A percentile compares a stretch with the other conserved stretches of the same genome.
phyloP scores from a whole-genome alignment of 2,329 filamentous ascomycete species.

The Ophiostoma quercus region DNA sequence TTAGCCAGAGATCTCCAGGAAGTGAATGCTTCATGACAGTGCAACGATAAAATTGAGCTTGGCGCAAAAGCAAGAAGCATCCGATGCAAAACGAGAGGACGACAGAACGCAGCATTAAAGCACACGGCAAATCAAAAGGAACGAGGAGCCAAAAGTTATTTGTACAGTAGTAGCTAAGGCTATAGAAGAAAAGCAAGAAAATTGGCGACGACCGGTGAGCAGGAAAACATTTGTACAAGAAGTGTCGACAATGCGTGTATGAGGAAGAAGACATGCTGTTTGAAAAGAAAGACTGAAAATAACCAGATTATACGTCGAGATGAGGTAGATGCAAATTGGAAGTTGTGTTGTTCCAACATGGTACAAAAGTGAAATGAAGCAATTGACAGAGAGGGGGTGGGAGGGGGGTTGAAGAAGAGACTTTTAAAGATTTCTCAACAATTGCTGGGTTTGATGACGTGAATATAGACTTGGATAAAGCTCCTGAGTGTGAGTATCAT shows the following conservation, averaged over 20 bases:
- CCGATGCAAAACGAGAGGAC: not conserved
- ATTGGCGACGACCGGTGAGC: not conserved
- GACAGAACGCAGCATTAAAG: not conserved
- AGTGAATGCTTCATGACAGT: not conserved
- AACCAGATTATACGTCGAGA: too few relatives aligned
- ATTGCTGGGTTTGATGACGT: not conserved
- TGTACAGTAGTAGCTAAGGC: not conserved
- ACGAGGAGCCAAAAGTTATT: not conserved
- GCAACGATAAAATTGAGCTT: not conserved
- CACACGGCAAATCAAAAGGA: not conserved
- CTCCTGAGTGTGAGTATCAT: not conserved
- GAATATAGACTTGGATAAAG: not conserved
- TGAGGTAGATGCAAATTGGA: too few relatives aligned
- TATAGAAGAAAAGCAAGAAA: not conserved
- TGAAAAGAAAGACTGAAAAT: too few relatives aligned
- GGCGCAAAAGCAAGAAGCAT: too few relatives aligned
- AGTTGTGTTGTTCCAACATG: too few relatives aligned
- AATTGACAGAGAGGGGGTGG: too few relatives aligned
- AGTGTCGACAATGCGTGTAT: too few relatives aligned
- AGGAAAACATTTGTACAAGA: not conserved
- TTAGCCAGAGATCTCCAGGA: not conserved
- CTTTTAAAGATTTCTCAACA: not conserved
- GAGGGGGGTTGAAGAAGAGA: not conserved
- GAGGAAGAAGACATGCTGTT: too few relatives aligned
- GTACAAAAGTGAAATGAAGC: too few relatives aligned